Percentiles rank a stretch among this genome's conserved stretches.
Evolutionary conservation across 345 rosid species (phyloP).

Genomic region (Ceriops zippeliana): DNA sequence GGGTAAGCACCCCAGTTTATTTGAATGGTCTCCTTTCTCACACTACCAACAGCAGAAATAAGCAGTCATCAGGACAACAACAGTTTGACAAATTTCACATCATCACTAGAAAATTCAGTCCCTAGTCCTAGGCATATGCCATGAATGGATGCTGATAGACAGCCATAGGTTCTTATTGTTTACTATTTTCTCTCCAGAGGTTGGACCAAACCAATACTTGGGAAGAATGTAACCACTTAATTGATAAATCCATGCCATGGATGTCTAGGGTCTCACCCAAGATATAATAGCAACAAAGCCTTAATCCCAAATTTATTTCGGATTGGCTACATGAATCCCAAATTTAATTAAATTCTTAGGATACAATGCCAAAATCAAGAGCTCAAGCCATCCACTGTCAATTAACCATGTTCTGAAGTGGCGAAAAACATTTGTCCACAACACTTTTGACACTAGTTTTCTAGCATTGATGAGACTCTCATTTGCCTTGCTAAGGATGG

Average conservation of each 20-base stretch:
- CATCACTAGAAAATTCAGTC: neutral
- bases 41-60: constrained; percentile 31
- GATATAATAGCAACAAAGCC: no score
- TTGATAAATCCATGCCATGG: no score
- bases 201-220: no score
- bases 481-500: neutral
- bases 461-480: neutral
- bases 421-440: neutral
- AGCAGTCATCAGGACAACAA: constrained; percentile 9
- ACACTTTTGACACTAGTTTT: neutral
- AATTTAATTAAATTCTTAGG: no score
- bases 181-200: no score
- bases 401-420: neutral
- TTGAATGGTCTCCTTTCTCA: constrained; percentile 56
- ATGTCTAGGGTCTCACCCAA: no score
- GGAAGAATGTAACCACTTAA: no score
- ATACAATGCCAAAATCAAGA: no score
- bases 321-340: no score
- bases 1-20: constrained; percentile 99
- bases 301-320: no score
- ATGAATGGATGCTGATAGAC: neutral
- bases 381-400: no score
- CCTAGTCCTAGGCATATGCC: neutral
- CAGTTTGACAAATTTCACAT: neutral
- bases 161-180: neutral